Base-by-base conservation (phyloP, 2,329 filamentous ascomycete genomes). In the Zymoseptoria tritici region DNA sequence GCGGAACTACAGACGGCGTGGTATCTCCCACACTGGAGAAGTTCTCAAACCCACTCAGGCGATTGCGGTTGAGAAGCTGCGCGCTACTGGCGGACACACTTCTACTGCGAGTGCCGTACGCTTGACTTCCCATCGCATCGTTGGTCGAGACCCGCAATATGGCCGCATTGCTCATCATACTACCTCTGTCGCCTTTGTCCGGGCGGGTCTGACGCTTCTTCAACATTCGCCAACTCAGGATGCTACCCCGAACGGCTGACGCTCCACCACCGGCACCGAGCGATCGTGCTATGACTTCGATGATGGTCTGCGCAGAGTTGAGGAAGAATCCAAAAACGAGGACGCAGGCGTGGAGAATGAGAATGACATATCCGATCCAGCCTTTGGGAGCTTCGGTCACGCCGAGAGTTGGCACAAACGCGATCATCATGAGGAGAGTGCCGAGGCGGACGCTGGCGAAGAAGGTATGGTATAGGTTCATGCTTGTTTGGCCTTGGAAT, bases 381-480 rank as follows among this genome's bases (percentile, higher is more conserved):
- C 92, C 91, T 72, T 92, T 95, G 1, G 89, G 79, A 0, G 88
- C 85, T 69, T 95, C 88, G 0, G 83, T 83, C 4, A 97, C 86
- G 21, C 85, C 87, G 2, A 99, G 81, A 0, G 88, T 88, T 1
- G 93, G 91, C 11, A 92, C 85, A 73, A 99, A 99, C 1, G 92
- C 77, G 20, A 80, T 74, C 60, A 75, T 78, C 3, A 81, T 74
- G 13, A 80, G 70, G 16, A 77, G 72, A 0, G 88, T 88, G 54
- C 90, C 76, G 31, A 97, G 86, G 36, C 94, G 86, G 13, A 96
- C 79, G 2, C 82, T 77, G 0, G 91, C 85, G 74, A 97, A 96
- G 63, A 91, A 85, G 1, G 88, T 90, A 69, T 97, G 92, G 67
- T 97, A 97, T 9, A 90, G 85, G 71, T 97, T 97, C 94, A 99